phyloP scores from a whole-genome alignment of 2,329 filamentous ascomycete species.

The Penicillium sp. region DNA sequence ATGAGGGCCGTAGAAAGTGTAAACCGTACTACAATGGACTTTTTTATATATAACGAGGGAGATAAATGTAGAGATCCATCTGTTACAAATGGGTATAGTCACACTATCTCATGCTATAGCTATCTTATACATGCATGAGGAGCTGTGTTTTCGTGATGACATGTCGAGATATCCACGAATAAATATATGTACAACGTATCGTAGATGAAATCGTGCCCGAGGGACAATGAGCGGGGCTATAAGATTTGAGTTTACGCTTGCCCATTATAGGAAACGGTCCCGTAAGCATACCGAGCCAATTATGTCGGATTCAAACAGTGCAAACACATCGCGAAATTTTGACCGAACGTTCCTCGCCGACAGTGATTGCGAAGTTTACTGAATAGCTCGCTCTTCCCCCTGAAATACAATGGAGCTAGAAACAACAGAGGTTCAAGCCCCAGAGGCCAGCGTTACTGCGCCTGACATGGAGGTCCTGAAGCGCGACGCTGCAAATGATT shows the following conservation, averaged over 20 bases:
- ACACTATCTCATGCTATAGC: too few relatives aligned
- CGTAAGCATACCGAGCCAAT: not conserved
- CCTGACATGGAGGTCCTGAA: slow-evolving; percentile 21
- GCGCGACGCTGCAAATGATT: slow-evolving; percentile 25
- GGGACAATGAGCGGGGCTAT: not conserved
- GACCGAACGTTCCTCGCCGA: slow-evolving; percentile 4
- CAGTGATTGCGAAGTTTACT: not conserved
- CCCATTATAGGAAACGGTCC: not conserved
- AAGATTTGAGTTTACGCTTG: not conserved
- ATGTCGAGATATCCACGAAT: too few relatives aligned
- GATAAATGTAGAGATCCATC: too few relatives aligned
- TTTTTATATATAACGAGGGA: too few relatives aligned
- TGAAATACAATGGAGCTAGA: slow-evolving; percentile 7
- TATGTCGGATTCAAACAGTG: slow-evolving; percentile 15
- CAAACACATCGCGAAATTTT: slow-evolving; percentile 28
- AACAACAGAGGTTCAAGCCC: not conserved
- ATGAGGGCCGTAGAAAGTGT: too few relatives aligned
- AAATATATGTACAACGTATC: too few relatives aligned
- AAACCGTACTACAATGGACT: too few relatives aligned
- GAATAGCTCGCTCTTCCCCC: not conserved
- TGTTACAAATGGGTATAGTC: too few relatives aligned
- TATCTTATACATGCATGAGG: too few relatives aligned
- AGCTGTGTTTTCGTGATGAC: too few relatives aligned
- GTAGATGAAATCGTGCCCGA: too few relatives aligned
- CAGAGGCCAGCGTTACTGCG: slow-evolving; percentile 8